These are phyloP conservation scores for Saccharomycopsis fibuligera DNA, from an alignment of 805 yeast species.

Conservation along the genomic window DNA sequence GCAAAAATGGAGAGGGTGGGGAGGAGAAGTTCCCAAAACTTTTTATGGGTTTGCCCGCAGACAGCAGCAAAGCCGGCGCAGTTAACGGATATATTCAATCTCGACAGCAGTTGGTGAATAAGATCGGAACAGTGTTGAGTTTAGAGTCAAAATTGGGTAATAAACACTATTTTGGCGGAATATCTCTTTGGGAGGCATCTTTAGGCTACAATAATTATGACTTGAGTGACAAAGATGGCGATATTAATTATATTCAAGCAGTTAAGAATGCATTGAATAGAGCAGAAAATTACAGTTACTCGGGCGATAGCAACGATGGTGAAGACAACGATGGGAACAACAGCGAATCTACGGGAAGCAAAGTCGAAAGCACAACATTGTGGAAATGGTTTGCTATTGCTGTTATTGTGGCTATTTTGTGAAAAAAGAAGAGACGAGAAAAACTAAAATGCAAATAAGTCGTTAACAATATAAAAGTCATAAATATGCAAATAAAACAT, in stretches of 20 bases:
- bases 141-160: neutral
- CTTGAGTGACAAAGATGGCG: neutral
- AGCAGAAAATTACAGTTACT: too few species aligned
- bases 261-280: slow-evolving; percentile 1
- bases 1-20: slow-evolving; percentile 64
- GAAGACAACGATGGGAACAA: neutral
- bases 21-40: too few species aligned
- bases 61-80: slow-evolving; percentile 5
- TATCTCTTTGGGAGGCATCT: slow-evolving; percentile 19
- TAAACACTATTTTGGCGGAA: slow-evolving; percentile 9
- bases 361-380: too few species aligned
- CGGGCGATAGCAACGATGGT: neutral
- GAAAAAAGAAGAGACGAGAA: neutral
- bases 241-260: neutral
- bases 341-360: neutral
- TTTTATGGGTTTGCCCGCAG: slow-evolving; percentile 73
- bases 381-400: neutral
- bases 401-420: neutral
- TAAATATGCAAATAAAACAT: neutral
- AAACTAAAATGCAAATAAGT: neutral
- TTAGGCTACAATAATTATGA: slow-evolving; percentile 8
- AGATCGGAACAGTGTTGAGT: neutral
- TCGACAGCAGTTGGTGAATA: neutral
- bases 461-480: neutral
- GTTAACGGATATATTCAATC: slow-evolving; percentile 11